These are phyloP conservation scores for Maudiozyma bulderi DNA, from an alignment of 805 yeast genomes.

Conservation along the genomic window DNA sequence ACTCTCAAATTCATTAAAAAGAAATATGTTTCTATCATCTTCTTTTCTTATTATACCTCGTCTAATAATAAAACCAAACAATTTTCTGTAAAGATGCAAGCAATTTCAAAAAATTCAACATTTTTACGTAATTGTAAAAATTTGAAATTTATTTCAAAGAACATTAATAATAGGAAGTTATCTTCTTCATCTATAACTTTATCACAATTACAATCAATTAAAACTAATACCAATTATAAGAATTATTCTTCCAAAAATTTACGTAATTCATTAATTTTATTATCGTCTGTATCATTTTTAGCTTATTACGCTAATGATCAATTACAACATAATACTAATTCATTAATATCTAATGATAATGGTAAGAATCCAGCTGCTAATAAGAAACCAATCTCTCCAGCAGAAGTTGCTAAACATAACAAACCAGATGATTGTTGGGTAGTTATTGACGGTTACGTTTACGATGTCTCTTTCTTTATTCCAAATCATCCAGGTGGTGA, in stretches of 20 bases:
- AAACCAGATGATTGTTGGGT: conserved; percentile 77
- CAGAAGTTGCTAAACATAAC: conserved; percentile 60
- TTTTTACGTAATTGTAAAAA: no score
- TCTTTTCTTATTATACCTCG: no score
- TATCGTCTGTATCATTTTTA: background rate
- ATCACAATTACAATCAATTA: background rate
- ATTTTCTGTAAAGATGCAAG: no score
- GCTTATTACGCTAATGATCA: background rate
- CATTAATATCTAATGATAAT: background rate
- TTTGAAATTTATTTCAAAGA: no score
- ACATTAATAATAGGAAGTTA: no score
- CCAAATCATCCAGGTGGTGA: conserved; percentile 75
- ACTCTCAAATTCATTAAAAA: no score
- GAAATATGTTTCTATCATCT: no score
- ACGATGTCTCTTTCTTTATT: conserved; percentile 66
- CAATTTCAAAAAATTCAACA: no score
- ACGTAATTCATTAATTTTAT: background rate
- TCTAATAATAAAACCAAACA: no score
- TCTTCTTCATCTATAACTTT: no score
- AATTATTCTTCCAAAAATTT: background rate
- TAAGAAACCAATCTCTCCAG: conserved; percentile 20
- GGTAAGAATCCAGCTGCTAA: background rate
- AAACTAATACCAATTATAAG: background rate
- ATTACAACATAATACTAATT: background rate
- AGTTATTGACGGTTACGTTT: conserved; percentile 66